These are phyloP conservation scores for Moricandia moricandioides DNA, from an alignment of 345 rosid species.

Conservation along the genomic window DNA sequence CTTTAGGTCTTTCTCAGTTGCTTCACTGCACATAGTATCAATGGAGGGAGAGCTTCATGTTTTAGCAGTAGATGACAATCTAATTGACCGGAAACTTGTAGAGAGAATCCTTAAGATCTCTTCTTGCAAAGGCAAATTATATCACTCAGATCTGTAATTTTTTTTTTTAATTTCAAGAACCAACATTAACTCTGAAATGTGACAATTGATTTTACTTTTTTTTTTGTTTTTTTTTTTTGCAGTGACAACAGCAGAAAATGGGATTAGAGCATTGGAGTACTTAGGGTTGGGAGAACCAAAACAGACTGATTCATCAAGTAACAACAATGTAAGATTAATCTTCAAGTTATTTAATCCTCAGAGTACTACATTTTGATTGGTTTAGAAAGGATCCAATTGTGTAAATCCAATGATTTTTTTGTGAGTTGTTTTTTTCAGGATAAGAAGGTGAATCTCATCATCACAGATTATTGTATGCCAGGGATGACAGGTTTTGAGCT, in stretches of 20 bases:
- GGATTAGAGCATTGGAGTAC: slow-evolving; percentile 65
- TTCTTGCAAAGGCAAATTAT: slow-evolving; percentile 59
- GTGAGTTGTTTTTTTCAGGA: slow-evolving; percentile 36
- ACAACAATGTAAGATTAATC: slow-evolving; percentile 17
- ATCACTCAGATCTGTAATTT: neutral
- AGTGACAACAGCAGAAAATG: slow-evolving; percentile 87
- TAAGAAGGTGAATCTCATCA: slow-evolving; percentile 64
- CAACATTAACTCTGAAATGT: neutral
- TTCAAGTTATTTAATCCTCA: neutral
- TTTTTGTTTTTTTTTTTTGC: slow-evolving; percentile 14
- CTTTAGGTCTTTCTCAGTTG: neutral
- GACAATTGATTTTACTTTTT: neutral
- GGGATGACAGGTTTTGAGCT: slow-evolving; percentile 91
- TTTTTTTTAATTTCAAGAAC: neutral
- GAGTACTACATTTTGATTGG: neutral
- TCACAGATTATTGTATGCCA: slow-evolving; percentile 93
- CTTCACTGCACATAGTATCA: neutral
- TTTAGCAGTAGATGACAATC: slow-evolving; percentile 83
- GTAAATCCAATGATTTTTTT: neutral
- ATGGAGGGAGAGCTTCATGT: slow-evolving; percentile 55
- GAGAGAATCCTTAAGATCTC: slow-evolving; percentile 66
- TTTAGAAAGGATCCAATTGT: neutral
- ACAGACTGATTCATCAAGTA: slow-evolving; percentile 9
- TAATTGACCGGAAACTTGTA: slow-evolving; percentile 63
- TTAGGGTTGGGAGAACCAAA: slow-evolving; percentile 56